A percentile compares a stretch with the other conserved stretches of the same genome.
These are phyloP conservation scores for Epichloe baconii DNA, from an alignment of 2,329 filamentous ascomycete species.

Conservation along the genomic window DNA sequence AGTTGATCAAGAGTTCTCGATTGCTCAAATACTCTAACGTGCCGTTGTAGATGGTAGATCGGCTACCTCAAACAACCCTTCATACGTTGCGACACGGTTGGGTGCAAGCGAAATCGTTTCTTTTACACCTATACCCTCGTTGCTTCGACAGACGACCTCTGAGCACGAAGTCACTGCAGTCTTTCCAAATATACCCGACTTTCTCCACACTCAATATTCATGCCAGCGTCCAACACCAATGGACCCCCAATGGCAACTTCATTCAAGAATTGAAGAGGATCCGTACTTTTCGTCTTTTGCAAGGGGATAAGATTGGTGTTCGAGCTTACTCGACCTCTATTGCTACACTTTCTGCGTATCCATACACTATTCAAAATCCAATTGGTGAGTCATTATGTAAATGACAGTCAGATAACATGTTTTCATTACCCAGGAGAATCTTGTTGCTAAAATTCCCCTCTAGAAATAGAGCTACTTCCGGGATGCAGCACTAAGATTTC, in stretches of 20 bases:
- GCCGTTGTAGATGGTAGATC: slow-evolving; percentile 9
- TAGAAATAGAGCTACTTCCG: slow-evolving; percentile 48
- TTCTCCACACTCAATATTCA: slow-evolving; percentile 49
- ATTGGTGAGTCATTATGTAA: slow-evolving; percentile 22
- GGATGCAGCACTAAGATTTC: slow-evolving; percentile 75
- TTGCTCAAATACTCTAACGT: slow-evolving; percentile 10
- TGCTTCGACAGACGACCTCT: slow-evolving; percentile 61
- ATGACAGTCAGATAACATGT: neutral
- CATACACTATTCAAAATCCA: slow-evolving; percentile 31
- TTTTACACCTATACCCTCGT: slow-evolving; percentile 9
- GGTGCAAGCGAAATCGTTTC: too few species aligned
- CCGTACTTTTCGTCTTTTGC: slow-evolving; percentile 54
- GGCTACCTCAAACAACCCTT: neutral
- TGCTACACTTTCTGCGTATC: slow-evolving; percentile 72
- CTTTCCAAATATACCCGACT: slow-evolving; percentile 57
- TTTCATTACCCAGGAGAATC: neutral
- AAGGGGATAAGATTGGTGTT: slow-evolving; percentile 64
- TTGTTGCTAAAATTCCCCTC: neutral
- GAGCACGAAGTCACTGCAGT: slow-evolving; percentile 49
- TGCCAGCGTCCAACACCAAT: slow-evolving; percentile 67
- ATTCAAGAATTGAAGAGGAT: slow-evolving; percentile 64
- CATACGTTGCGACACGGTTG: slow-evolving; percentile 1
- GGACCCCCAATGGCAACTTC: slow-evolving; percentile 61
- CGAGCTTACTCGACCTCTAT: slow-evolving; percentile 83
- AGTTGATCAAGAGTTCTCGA: neutral